phyloP scores from a whole-genome alignment of 2,329 filamentous ascomycete species.

The Xenoacremonium recifei region DNA sequence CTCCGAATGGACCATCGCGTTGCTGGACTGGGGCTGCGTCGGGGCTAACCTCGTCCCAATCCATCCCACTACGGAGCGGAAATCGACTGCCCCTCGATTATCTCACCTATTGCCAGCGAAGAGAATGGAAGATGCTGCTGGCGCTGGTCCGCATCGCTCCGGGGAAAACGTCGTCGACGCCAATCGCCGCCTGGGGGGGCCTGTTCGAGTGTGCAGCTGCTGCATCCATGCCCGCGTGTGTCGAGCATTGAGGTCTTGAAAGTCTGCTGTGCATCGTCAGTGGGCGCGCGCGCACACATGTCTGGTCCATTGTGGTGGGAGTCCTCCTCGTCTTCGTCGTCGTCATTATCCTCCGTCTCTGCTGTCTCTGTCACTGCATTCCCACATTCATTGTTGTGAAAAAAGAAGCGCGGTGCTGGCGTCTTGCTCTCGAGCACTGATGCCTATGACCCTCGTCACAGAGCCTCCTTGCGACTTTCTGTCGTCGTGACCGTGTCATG shows the following conservation, averaged over 20 bases:
- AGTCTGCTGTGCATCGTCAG: not conserved
- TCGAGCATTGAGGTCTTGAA: not conserved
- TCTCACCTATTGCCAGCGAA: not conserved
- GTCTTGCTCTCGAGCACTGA: conserved; percentile 17
- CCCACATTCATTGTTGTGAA: too few species aligned
- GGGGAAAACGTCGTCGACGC: not conserved
- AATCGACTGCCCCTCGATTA: not conserved
- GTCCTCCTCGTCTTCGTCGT: not conserved
- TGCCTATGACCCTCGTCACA: too few species aligned
- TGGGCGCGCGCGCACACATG: not conserved
- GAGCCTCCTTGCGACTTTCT: conserved; percentile 18
- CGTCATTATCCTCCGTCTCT: not conserved
- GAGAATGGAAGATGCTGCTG: not conserved
- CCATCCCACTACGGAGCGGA: not conserved
- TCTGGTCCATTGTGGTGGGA: not conserved
- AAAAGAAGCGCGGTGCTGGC: not conserved
- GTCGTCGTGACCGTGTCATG: conserved; percentile 28
- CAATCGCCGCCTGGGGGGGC: not conserved
- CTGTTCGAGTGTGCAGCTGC: conserved; percentile 5
- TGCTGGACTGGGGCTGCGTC: not conserved
- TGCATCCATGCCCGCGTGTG: not conserved
- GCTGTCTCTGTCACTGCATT: conserved; percentile 3
- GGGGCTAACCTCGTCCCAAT: not conserved
- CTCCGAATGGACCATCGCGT: not conserved
- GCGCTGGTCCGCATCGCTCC: not conserved